Evolutionary conservation across 2,329 filamentous ascomycete genomes (phyloP), one percentile per base, ranked within the genome.

Genomic region (Arthrinium puccinioides): DNA sequence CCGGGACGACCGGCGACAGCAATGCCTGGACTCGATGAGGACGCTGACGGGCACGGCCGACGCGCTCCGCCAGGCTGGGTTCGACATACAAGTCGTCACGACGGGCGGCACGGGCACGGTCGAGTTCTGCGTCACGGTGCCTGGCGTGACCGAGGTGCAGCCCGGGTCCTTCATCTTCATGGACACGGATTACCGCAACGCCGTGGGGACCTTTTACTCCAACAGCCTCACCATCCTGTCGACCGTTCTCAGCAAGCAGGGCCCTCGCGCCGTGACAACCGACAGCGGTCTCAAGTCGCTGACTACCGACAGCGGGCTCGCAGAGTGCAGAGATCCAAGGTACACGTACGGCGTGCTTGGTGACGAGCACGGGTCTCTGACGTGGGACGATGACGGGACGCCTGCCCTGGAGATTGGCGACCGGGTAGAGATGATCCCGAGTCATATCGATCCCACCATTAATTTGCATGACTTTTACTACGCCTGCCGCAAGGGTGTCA

Each of bases 151-250:
- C 2, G 71, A 75, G 45, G 55, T 75, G 2, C 71, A 75, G 46
- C 71, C 71, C 0, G 71, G 71, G 0, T 71, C 66, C 0, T 75
- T 75, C 41, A 62, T 75, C 38, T 74, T 75, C 48, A 75, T 75
- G 71, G 71, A 75, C 39, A 71, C 70, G 3, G 71, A 75, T 46
- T 75, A 75, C 44, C 63, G 69, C 4, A 68, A 70, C 36, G 71
- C 71, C 0, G 59, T 74, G 0, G 71, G 71, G 1, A 53, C 57
- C 0, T 63, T 63, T 38, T 75, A 69, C 47, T 56, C 59, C 1
- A 66, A 74, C 44, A 72, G 67, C 32, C 43, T 74, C 19, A 68
- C 67, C 0, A 60, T 73, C 6, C 44, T 72, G 15, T 59, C 67
- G 0, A 72, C 69, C 0, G 68, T 72, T 1, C 42, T 74, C 14